Evolutionary conservation across 2,329 filamentous ascomycete species (phyloP).

Genomic region (Microthyrium microscopicum): DNA sequence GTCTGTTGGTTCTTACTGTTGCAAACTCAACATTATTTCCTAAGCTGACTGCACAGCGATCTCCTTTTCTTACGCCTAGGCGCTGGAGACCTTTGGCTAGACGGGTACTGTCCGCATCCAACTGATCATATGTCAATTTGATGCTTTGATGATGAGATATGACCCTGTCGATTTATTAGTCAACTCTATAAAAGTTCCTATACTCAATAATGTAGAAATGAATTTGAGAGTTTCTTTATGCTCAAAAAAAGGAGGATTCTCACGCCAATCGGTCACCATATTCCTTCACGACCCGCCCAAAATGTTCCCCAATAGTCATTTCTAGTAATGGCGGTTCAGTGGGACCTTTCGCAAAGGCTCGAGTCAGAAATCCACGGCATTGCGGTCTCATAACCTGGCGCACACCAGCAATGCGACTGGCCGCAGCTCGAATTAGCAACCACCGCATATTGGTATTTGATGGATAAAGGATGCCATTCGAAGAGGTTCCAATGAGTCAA

Average conservation of each 20-base stretch:
- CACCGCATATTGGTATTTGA: too few species aligned
- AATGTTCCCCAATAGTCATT: slow-evolving; percentile 57
- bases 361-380: slow-evolving; percentile 1
- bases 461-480: too few species aligned
- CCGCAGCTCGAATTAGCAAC: too few species aligned
- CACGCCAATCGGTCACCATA: slow-evolving; percentile 49
- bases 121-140: slow-evolving; percentile 52
- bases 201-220: neutral
- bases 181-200: neutral
- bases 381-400: too few species aligned
- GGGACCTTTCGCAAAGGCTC: slow-evolving; percentile 2
- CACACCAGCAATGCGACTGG: too few species aligned
- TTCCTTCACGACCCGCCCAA: slow-evolving; percentile 44
- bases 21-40: slow-evolving; percentile 78
- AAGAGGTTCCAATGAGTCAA: too few species aligned
- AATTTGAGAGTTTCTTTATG: slow-evolving; percentile 23
- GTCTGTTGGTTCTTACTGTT: slow-evolving; percentile 33
- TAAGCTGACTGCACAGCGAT: slow-evolving; percentile 70
- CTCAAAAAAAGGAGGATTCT: slow-evolving; percentile 20
- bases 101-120: slow-evolving; percentile 62
- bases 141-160: slow-evolving; percentile 45
- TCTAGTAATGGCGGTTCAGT: slow-evolving; percentile 46
- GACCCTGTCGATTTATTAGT: slow-evolving; percentile 24
- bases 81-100: slow-evolving; percentile 54
- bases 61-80: slow-evolving; percentile 61